Conservation (phyloP, 129 eudicot species). For the Flaveria linearis region DNA sequence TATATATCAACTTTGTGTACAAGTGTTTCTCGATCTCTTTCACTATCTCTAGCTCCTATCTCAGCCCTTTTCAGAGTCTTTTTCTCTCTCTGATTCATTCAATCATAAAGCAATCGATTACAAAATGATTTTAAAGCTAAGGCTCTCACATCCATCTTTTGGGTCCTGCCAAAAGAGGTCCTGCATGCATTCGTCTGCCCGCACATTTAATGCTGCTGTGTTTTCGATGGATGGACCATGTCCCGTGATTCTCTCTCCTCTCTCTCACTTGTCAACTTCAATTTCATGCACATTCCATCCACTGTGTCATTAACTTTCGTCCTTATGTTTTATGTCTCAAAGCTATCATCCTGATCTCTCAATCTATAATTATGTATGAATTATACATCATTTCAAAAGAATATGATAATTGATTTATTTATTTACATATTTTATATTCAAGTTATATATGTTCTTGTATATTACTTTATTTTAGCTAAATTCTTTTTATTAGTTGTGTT, state of each 20-base stretch:
- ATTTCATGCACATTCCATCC: constrained; percentile 22
- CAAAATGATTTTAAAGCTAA: constrained; percentile 39
- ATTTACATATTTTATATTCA: no score
- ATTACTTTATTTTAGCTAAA: no score
- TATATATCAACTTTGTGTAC: neutral
- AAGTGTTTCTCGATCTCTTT: neutral
- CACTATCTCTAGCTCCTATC: neutral
- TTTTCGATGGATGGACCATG: constrained; percentile 57
- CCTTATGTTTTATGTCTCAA: neutral
- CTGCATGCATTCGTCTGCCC: constrained; percentile 33
- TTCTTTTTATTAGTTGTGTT: no score
- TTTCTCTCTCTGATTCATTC: constrained; percentile 33
- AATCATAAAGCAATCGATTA: constrained; percentile 79
- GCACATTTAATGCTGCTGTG: constrained; percentile 32
- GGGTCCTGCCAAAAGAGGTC: constrained; percentile 35
- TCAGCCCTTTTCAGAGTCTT: constrained; percentile 12
- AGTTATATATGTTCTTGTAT: no score
- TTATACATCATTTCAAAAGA: no score
- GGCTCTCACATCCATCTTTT: constrained; percentile 38
- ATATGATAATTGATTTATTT: no score
- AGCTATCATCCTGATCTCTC: no score
- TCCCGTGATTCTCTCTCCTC: constrained; percentile 14
- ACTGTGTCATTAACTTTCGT: constrained; percentile 18
- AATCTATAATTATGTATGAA: no score
- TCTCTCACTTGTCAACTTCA: constrained; percentile 39